Conservation (phyloP, 495 filamentous ascomycete species). For the Hypoxylon rickii region DNA sequence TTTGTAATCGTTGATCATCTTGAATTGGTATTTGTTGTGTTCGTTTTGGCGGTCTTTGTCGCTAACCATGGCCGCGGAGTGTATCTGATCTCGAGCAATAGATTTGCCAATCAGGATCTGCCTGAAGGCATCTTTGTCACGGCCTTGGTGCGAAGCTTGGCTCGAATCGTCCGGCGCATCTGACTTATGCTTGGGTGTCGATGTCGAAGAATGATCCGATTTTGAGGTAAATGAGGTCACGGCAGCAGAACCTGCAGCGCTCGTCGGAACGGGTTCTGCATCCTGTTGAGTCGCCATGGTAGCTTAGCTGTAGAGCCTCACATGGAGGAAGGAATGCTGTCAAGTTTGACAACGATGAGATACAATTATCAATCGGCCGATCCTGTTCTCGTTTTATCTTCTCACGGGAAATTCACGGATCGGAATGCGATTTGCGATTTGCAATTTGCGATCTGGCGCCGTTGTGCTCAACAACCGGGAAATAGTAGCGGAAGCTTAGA, state of each 20-base stretch:
- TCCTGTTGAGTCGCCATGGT: slow-evolving; percentile 38
- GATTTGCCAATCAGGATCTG: slow-evolving; percentile 74
- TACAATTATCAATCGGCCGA: slow-evolving; percentile 2
- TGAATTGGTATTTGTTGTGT: slow-evolving; percentile 44
- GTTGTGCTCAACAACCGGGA: background rate
- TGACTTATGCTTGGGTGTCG: slow-evolving; percentile 34
- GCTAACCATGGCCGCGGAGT: slow-evolving; percentile 65
- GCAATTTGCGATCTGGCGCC: slow-evolving; percentile 24
- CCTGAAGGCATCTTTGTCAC: slow-evolving; percentile 54
- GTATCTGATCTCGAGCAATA: slow-evolving; percentile 73
- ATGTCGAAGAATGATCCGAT: slow-evolving; percentile 38
- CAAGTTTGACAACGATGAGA: slow-evolving; percentile 6
- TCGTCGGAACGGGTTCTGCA: slow-evolving; percentile 29
- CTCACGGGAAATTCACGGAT: background rate
- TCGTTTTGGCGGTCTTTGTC: slow-evolving; percentile 44
- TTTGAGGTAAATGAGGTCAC: slow-evolving; percentile 30
- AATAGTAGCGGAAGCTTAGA: background rate
- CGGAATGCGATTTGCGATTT: too few relatives aligned
- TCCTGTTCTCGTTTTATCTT: background rate
- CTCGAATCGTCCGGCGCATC: slow-evolving; percentile 39
- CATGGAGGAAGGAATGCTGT: slow-evolving; percentile 17
- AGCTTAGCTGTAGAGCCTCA: slow-evolving; percentile 19
- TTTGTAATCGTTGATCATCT: slow-evolving; percentile 55
- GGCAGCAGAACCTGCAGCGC: slow-evolving; percentile 26
- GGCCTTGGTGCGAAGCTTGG: slow-evolving; percentile 31